Percentiles rank a stretch among this genome's conserved stretches.
Evolutionary conservation across 2,329 filamentous ascomycete genomes (phyloP).

Genomic region (Sarocladium strictum): DNA sequence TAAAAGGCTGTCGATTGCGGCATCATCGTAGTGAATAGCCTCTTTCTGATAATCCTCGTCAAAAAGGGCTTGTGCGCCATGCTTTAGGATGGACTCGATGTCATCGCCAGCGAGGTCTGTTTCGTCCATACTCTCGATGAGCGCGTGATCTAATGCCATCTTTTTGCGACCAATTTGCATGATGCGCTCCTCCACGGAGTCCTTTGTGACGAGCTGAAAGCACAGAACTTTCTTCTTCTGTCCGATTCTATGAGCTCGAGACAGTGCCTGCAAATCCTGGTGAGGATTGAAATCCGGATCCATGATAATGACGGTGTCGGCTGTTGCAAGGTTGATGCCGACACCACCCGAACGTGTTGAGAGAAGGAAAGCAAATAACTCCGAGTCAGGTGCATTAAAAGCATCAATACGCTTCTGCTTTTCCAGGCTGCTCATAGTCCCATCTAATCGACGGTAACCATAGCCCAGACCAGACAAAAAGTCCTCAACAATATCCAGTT

Average conservation of each 20-base stretch:
- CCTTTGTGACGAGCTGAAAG: constrained; percentile 87
- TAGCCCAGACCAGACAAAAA: constrained; percentile 74
- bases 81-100: constrained; percentile 78
- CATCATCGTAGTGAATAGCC: constrained; percentile 75
- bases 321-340: constrained; percentile 93
- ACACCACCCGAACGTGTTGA: constrained; percentile 94
- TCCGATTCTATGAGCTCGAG: constrained; percentile 90
- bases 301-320: constrained; percentile 95
- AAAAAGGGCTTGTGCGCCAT: constrained; percentile 84
- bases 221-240: constrained; percentile 95
- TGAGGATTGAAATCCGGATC: constrained; percentile 98
- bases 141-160: constrained; percentile 88
- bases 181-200: constrained; percentile 89
- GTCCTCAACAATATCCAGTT: constrained; percentile 87
- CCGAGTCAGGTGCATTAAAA: constrained; percentile 80
- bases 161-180: constrained; percentile 94
- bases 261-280: constrained; percentile 93
- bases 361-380: constrained; percentile 82
- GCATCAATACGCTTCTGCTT: constrained; percentile 94
- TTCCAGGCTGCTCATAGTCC: constrained; percentile 70
- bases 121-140: constrained; percentile 86
- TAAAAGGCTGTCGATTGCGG: constrained; percentile 83
- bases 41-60: constrained; percentile 63
- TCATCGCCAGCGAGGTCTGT: constrained; percentile 76
- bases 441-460: constrained; percentile 75